Base-by-base conservation (phyloP, 768 basidiomycete genomes). In the Boletales sp. region DNA sequence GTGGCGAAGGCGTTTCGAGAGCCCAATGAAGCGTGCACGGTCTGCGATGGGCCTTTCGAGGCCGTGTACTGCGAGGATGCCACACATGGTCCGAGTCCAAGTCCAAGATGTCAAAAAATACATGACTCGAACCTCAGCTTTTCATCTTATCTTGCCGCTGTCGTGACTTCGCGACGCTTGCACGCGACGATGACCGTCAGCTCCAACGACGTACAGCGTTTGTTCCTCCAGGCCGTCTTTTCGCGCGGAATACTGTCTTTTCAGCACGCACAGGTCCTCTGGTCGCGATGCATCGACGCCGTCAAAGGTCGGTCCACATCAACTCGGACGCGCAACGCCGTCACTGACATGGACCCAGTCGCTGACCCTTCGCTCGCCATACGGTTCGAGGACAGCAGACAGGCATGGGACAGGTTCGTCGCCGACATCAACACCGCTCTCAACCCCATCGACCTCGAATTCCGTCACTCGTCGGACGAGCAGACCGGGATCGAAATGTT, bases 1-100 rank as follows among this genome's bases (percentile, higher is more conserved):
- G 66, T 97, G 94, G 45, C 95, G 81, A 52, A 91, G 84, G 55
- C 83, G 84, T 72, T 93, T 97, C 11, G 93, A 93, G 60, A 90
- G 79, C 4, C 90, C 86, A 50, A 97, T 84, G 62, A 84, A 87
- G 48, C 75, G 81, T 40, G 85, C 75, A 54, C 94, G 79, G 58
- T 86, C 86, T 19, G 71, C 69, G 34, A 77, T 63, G 32, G 93
- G 85, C 48, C 84, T 86, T 54, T 86, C 76, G 51, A 93, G 69
- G 57, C 87, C 87, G 62, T 94, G 91, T 24, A 83, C 83, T 50
- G 88, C 90, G 56, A 94, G 74, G 61, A 97, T 97, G 58, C 94
- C 94, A 66, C 94, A 97, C 94, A 97, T 97, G 40, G 24, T 27
- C 24, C 24, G 5, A 24, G 24, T 24, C 24, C 24, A 27, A 27